These are phyloP conservation scores for Cutaneotrichosporon spelunceum DNA, from an alignment of 1,284 basidiomycete genomes.

Conservation along the genomic window DNA sequence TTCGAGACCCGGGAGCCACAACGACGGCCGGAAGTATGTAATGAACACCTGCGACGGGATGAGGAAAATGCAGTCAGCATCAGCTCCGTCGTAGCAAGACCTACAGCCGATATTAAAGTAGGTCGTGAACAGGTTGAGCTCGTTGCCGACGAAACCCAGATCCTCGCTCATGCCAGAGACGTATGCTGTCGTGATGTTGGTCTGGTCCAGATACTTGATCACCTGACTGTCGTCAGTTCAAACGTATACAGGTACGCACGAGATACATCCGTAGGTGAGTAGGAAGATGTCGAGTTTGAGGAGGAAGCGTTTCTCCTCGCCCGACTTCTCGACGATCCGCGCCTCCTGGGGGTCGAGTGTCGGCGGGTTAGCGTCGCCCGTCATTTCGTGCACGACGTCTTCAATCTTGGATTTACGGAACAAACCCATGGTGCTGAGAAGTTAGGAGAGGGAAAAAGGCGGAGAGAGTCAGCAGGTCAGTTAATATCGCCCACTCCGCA, in stretches of 20 bases:
- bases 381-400: background rate
- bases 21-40: conserved; percentile 25
- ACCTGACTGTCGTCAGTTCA: conserved; percentile 4
- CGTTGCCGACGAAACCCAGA: conserved; percentile 63
- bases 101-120: conserved; percentile 39
- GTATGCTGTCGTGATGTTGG: conserved; percentile 41
- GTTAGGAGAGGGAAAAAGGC: background rate
- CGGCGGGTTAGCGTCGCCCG: conserved; percentile 10
- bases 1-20: conserved; percentile 27
- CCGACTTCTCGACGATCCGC: conserved; percentile 24
- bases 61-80: conserved; percentile 30
- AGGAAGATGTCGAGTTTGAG: conserved; percentile 41
- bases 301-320: conserved; percentile 37
- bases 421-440: conserved; percentile 4
- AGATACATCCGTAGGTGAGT: conserved; percentile 30
- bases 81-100: background rate
- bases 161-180: conserved; percentile 81
- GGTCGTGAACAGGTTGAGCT: conserved; percentile 58
- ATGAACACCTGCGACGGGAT: conserved; percentile 32
- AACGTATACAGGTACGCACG: conserved; percentile 11
- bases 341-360: conserved; percentile 21
- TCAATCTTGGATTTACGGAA: background rate
- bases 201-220: conserved; percentile 23
- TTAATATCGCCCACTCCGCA: background rate
- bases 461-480: background rate